Evolutionary conservation across 306 rosid genomes (phyloP).

Genomic region (Trifolium repens): DNA sequence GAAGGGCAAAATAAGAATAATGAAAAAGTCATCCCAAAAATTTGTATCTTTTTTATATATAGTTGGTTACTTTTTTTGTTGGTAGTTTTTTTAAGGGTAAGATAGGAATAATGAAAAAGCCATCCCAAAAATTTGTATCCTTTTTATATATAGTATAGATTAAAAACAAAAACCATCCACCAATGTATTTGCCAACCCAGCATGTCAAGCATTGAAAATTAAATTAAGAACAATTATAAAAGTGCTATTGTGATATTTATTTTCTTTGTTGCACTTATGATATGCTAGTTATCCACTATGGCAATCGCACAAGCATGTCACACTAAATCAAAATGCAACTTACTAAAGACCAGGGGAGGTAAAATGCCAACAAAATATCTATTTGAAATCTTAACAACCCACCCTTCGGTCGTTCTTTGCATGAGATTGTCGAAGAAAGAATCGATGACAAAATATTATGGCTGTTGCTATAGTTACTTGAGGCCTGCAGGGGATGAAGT

Average conservation of each 20-base stretch:
- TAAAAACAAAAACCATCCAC: constrained; percentile 21
- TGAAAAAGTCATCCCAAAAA: too few relatives aligned
- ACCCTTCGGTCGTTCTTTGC: constrained; percentile 60
- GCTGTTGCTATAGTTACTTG: constrained; percentile 66
- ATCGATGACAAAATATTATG: constrained; percentile 61
- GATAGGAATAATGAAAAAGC: too few relatives aligned
- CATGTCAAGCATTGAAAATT: constrained; percentile 22
- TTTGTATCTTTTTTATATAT: too few relatives aligned
- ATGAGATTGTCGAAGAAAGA: constrained; percentile 62
- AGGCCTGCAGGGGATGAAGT: constrained; percentile 53
- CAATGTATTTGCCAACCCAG: constrained; percentile 26
- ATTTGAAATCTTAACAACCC: constrained; percentile 45
- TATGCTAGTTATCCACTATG: constrained; percentile 11
- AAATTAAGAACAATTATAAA: constrained; percentile 24
- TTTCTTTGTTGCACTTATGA: constrained; percentile 11
- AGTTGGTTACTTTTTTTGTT: too few relatives aligned
- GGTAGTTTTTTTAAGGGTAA: too few relatives aligned
- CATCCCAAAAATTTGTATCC: too few relatives aligned
- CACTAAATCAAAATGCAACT: constrained; percentile 10
- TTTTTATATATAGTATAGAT: too few relatives aligned
- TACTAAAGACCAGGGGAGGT: constrained; percentile 27
- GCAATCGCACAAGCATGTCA: constrained; percentile 24
- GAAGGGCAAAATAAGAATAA: too few relatives aligned
- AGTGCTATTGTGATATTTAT: background rate
- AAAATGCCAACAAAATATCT: constrained; percentile 50